Base-by-base conservation (phyloP, 768 basidiomycete species). In the Rubroboletus pulcherrimus region DNA sequence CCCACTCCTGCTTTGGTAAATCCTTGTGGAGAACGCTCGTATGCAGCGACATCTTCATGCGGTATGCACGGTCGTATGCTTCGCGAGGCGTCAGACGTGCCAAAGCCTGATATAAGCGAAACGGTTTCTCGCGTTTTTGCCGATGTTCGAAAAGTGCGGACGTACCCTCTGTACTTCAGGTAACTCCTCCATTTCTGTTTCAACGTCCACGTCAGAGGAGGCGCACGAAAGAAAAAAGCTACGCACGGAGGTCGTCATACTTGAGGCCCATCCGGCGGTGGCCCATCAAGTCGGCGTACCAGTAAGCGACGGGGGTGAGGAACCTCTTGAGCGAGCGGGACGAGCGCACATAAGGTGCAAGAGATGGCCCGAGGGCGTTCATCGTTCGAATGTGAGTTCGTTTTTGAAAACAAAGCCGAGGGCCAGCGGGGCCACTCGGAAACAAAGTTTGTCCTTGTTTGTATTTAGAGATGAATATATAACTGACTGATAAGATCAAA, bases 171-270 rank as follows among this genome's bases (percentile, higher is more conserved):
- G 87, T 21, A 94, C 91, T 54, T 84, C 79, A 10, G 77, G 75
- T 56, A 82, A 80, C 73, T 95, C 93, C 71, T 93, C 91, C 51
- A 87, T 75, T 59, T 96, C 88, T 84, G 60, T 53, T 29, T 26
- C 12, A 7, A 2, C 17, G 17, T 12, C 15, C 43, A 11, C 5
- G 26, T 49, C 9, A 39, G 12, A 26, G 3, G 29, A 1, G 14
- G 35, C 2, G 29, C 15, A 47, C 4, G 24, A 11, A 33, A 14
- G 0, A 35, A 2, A 6, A 15, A 41, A 14, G 0, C 60, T 51
- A 82, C 91, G 73, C 63, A 93, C 91, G 78, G 67, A 99, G 83
- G 80, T 99, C 96, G 72, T 99, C 96, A 71, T 97, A 95, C 67
- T 81, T 85, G 74, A 98, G 83, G 62, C 96, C 96, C 66, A 91